Evolutionary conservation across 768 basidiomycete genomes (phyloP).

Genomic region (Suillus brevipes): DNA sequence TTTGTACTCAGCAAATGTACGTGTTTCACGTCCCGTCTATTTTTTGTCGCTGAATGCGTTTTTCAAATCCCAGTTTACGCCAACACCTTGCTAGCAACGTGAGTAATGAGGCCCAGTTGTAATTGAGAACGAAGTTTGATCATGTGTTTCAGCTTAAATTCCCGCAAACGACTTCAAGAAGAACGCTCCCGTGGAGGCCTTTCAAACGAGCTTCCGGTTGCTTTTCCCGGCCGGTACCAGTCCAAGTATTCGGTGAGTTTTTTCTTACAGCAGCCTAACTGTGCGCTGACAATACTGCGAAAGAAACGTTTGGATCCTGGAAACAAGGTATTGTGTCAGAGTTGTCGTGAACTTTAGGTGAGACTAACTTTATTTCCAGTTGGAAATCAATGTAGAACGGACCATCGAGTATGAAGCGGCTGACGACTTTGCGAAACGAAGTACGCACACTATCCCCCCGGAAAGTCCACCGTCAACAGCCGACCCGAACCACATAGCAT

Average conservation of each 20-base stretch:
- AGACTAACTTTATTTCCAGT: slow-evolving; percentile 11
- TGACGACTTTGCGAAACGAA: not conserved
- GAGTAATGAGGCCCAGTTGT: slow-evolving; percentile 1
- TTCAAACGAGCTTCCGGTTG: slow-evolving; percentile 28
- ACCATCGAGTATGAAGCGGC: slow-evolving; percentile 25
- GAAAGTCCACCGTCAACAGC: not conserved
- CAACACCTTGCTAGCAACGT: slow-evolving; percentile 50
- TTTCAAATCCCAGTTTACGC: slow-evolving; percentile 42
- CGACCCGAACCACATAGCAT: not conserved
- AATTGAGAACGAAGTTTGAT: not conserved
- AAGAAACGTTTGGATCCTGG: not conserved
- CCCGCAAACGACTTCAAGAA: slow-evolving; percentile 35
- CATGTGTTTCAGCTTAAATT: slow-evolving; percentile 32
- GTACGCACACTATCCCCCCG: not conserved
- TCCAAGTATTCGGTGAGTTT: not conserved
- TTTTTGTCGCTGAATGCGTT: not conserved
- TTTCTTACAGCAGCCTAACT: no score
- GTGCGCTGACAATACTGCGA: not conserved
- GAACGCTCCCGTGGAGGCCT: slow-evolving; percentile 27
- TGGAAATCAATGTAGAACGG: slow-evolving; percentile 30
- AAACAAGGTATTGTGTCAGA: not conserved
- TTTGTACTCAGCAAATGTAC: slow-evolving; percentile 53
- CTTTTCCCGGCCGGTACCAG: slow-evolving; percentile 24
- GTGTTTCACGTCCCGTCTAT: slow-evolving; percentile 7
- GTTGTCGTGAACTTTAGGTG: not conserved